Evolutionary conservation across 257 asterid genomes (phyloP), one percentile per base, ranked within the genome.

Genomic region (Primulina huaijiensis): DNA sequence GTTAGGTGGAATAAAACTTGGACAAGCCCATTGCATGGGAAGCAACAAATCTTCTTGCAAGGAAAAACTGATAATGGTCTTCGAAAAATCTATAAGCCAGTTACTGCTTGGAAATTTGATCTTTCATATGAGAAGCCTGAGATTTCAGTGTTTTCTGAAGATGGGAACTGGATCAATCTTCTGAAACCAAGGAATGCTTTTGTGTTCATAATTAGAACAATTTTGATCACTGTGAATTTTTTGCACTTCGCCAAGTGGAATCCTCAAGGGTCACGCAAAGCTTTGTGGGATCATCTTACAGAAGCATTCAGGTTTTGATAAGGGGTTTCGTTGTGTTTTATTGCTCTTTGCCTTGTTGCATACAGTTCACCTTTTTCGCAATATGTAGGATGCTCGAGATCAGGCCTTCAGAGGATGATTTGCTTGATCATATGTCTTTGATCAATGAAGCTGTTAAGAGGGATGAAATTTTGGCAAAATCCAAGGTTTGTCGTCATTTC

Each of bases 131-230:
- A 69, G 67, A 84, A 82, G 79, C 97, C 91, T 9, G 92, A 80
- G 77, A 74, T 94, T 62, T 82, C 90, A n/a, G 97, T 94, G 71
- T 78, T 86, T 57, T 77, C 89, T 5, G 65, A 34, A 43, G 87
- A 89, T 72, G 87, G 86, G 16, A 8, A 82, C 65, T 94, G 99
- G 99, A 83, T 87, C 76, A 82, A 80, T 82, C 97, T 94, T 80
- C 75, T 82, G 76, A 89, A 86, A 75, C 95, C 97, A 6, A 81
- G 95, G 63, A 86, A 84, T 35, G 76, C 84, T 61, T 94, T 68
- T 74, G 76, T 75, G 52, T 77, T 67, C 40, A 74, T 80, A 8
- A 81, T 89, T 62, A 85, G 92, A 73, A 76, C 89, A 21, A 64
- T 86, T 75, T 74, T 76, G 78, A 82, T 89, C 69, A 80, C 96